Evolutionary conservation across 202 grass and related monocot species (phyloP).

Genomic region (Saccharum hybrid): DNA sequence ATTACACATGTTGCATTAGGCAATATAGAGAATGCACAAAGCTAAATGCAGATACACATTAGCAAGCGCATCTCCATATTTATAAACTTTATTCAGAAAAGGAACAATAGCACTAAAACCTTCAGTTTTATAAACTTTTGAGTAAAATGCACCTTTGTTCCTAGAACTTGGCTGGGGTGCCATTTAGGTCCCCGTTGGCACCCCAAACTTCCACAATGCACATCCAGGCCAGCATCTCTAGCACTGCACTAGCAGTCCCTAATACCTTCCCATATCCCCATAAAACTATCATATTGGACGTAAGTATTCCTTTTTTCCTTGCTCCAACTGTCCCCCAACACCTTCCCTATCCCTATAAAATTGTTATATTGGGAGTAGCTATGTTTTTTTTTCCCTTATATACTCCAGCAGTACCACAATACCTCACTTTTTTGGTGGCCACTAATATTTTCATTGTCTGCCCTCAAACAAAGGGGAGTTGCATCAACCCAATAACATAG

Average conservation of each 20-base stretch:
- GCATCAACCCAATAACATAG: too few species aligned
- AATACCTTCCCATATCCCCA: background rate
- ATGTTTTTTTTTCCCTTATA: too few species aligned
- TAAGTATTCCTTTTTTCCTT: background rate
- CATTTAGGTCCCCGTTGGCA: background rate
- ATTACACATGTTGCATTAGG: background rate
- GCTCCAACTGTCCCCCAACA: background rate
- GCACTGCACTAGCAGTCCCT: background rate
- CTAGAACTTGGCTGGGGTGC: background rate
- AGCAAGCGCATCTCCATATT: background rate
- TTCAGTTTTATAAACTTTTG: background rate
- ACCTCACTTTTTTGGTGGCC: too few species aligned
- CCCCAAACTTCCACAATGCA: background rate
- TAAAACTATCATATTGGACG: too few species aligned
- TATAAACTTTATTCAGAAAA: slow-evolving; percentile 29
- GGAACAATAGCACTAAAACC: background rate
- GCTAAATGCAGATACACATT: background rate
- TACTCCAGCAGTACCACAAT: too few species aligned
- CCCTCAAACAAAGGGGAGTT: too few species aligned
- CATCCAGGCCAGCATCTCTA: background rate
- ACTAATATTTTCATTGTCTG: too few species aligned
- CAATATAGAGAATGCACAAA: background rate
- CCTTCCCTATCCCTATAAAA: background rate
- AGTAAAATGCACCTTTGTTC: background rate
- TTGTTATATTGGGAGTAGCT: background rate